Base-by-base conservation (phyloP, 1,139 yeast species). In the Pichia terricola region DNA sequence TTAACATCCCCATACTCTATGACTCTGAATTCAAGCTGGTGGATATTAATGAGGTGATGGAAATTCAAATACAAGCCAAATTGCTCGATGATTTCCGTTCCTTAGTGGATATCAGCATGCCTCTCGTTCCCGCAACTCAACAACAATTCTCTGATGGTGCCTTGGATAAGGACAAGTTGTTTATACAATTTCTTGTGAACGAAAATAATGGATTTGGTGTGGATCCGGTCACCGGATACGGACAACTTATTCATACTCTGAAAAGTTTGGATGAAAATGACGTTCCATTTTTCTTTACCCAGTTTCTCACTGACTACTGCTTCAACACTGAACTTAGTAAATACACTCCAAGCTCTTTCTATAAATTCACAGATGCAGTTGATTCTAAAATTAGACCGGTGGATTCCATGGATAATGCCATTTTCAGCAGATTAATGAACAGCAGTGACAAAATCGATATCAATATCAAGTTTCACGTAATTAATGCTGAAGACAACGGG, bases 271-370 rank as follows among this genome's bases (percentile, higher is more conserved):
- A 70, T 41, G 59, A 65, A 10, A 81, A 80, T 49, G 80, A 75
- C 48, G 58, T 81, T 35, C 88, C 89, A 0, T 80, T 70, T 50
- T 71, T 73, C 46, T 65, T 78, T 5, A 72, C 82, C 0, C 82
- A 78, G 49, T 69, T 81, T 1, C 55, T 82, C 27, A 50, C 79
- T 11, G 75, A 77, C 47, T 76, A 76, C 50, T 62, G 80, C 10
- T 75, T 76, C 56, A 59, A 55, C 7, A 63, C 72, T 2, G 88
- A 81, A 48, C 50, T 77, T 3, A 37, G 43, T 5, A 42, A 40
- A 22, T 56, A 59, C 40, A 37, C 53, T 2, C 45, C 51, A 3
- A 55, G 52, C 30, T 47, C 35, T 9, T 49, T 50, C 28, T 43
- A 41, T 7, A 47, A 44, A 40, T 27, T 46, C 10, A 8, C n/a